A percentile compares a stretch with the other conserved stretches of the same genome.
These are phyloP conservation scores for Serpula lacrymans DNA, from an alignment of 768 basidiomycete species.

Conservation along the genomic window DNA sequence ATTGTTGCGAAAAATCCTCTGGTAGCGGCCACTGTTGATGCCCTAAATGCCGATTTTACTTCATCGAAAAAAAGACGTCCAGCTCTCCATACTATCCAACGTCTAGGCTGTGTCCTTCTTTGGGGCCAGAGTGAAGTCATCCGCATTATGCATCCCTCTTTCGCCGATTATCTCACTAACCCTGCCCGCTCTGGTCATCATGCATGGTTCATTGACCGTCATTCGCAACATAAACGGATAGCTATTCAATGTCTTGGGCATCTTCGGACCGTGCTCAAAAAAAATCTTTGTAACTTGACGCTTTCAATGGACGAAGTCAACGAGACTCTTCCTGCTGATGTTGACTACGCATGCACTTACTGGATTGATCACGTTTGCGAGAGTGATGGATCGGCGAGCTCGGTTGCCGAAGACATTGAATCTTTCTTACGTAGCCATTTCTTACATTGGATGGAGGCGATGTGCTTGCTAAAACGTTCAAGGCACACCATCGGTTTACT, in stretches of 20 bases:
- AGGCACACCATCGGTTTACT: slow-evolving; percentile 28
- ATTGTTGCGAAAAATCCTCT: slow-evolving; percentile 28
- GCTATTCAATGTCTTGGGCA: slow-evolving; percentile 22
- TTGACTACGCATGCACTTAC: slow-evolving; percentile 20
- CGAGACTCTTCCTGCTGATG: slow-evolving; percentile 18
- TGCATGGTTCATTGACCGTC: slow-evolving; percentile 25
- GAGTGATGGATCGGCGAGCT: slow-evolving; percentile 1
- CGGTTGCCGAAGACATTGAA: slow-evolving; percentile 12
- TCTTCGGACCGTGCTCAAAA: slow-evolving; percentile 15
- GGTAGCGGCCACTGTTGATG: slow-evolving; percentile 20
- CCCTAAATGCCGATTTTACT: slow-evolving; percentile 16
- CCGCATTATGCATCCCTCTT: slow-evolving; percentile 29
- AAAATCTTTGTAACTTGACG: slow-evolving; percentile 21
- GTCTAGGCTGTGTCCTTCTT: slow-evolving; percentile 23
- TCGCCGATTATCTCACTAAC: slow-evolving; percentile 31
- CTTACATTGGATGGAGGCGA: slow-evolving; percentile 31
- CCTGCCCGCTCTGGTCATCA: slow-evolving; percentile 23
- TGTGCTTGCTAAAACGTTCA: slow-evolving; percentile 26
- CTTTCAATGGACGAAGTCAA: slow-evolving; percentile 15
- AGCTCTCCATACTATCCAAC: slow-evolving; percentile 26
- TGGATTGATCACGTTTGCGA: slow-evolving; percentile 30
- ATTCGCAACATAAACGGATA: slow-evolving; percentile 15
- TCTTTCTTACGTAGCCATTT: slow-evolving; percentile 22
- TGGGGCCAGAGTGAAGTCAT: slow-evolving; percentile 26
- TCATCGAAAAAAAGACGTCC: slow-evolving; percentile 15